A percentile compares a stretch with the other conserved stretches of the same genome.
These are phyloP conservation scores for Tricholoma terreum DNA, from an alignment of 768 basidiomycete genomes.

Conservation along the genomic window DNA sequence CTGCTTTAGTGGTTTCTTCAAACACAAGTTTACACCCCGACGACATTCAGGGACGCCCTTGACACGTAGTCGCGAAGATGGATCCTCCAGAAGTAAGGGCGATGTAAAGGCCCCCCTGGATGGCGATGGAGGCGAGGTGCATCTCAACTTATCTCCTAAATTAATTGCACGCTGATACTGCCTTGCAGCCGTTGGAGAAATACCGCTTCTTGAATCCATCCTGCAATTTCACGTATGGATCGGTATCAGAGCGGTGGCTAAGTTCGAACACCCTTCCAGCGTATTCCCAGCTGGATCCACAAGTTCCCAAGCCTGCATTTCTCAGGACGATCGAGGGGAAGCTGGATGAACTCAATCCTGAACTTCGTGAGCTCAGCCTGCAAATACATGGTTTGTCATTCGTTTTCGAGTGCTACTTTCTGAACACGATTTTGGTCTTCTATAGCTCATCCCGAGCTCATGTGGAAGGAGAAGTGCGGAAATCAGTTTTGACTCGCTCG, in stretches of 20 bases:
- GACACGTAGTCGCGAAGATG: neutral
- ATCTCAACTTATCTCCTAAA: neutral
- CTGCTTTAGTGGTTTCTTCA: constrained; percentile 13
- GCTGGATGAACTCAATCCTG: constrained; percentile 47
- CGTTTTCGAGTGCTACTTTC: neutral
- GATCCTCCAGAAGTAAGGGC: neutral
- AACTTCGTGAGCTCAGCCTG: constrained; percentile 63
- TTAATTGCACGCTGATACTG: neutral
- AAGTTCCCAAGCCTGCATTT: constrained; percentile 33
- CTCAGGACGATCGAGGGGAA: constrained; percentile 50
- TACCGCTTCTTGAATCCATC: neutral
- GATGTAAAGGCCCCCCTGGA: neutral
- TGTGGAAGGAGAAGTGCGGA: constrained; percentile 61
- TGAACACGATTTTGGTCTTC: constrained; percentile 1
- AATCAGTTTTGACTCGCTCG: neutral
- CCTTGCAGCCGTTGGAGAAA: neutral
- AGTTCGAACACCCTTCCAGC: constrained; percentile 41
- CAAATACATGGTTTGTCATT: constrained; percentile 62
- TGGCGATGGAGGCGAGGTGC: neutral
- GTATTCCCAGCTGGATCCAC: constrained; percentile 6
- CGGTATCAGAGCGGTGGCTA: constrained; percentile 21
- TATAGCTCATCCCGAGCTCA: constrained; percentile 63
- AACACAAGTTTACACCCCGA: constrained; percentile 7
- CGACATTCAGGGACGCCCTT: neutral
- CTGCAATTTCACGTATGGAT: neutral